Conservation (phyloP, 331 rosid species). For the Acacia pycnantha region DNA sequence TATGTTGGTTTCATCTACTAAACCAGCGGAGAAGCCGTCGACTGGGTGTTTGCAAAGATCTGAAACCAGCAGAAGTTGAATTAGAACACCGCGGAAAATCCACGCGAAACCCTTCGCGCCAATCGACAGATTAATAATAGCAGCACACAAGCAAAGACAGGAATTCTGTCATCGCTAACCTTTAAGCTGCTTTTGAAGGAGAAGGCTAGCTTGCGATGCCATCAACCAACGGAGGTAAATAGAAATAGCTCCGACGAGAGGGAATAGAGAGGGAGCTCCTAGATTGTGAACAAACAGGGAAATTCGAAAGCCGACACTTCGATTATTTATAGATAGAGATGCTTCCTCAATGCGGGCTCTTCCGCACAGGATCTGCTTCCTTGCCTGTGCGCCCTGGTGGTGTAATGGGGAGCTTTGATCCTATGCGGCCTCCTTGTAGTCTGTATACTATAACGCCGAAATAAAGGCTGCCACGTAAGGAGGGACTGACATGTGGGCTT, state of each 20-base stretch:
- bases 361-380: neutral
- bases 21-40: conserved; percentile 97
- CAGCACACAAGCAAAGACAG: neutral
- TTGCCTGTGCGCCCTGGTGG: neutral
- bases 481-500: too few relatives aligned
- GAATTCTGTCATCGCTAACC: conserved; percentile 34
- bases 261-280: conserved; percentile 15
- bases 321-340: conserved; percentile 30
- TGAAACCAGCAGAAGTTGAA: conserved; percentile 31
- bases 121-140: conserved; percentile 11
- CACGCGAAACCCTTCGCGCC: conserved; percentile 16
- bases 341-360: conserved; percentile 24
- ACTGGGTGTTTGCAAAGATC: conserved; percentile 98
- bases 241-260: neutral
- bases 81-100: conserved; percentile 23
- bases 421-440: neutral
- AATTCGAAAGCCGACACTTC: conserved; percentile 24
- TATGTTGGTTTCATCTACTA: conserved; percentile 83
- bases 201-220: conserved; percentile 84
- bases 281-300: conserved; percentile 20
- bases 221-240: conserved; percentile 6
- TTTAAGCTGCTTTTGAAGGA: conserved; percentile 87
- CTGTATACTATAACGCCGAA: neutral
- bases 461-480: neutral
- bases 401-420: neutral